Evolutionary conservation across 768 basidiomycete species (phyloP), one percentile per base, ranked within the genome.

Genomic region (Amylocystis lapponica): DNA sequence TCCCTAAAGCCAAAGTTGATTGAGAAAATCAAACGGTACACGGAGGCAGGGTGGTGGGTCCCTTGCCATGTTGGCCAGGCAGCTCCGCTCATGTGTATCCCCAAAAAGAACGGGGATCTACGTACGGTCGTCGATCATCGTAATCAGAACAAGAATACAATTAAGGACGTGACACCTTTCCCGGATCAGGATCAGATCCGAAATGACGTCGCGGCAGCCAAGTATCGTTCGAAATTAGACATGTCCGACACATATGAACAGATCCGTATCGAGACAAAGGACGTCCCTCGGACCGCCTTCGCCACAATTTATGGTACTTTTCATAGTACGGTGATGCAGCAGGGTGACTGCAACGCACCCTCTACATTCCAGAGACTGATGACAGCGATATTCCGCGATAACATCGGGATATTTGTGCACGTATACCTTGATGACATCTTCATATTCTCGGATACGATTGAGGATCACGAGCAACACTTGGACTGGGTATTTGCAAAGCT

Each of bases 391-490:
- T 71, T 76, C 35, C 45, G 58, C 1, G 60, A 68, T 1, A 37
- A 52, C n/a, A 64, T 75, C 3, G 67, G 69, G 0, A 19, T 31
- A 10, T 72, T 68, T 41, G 25, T 74, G 7, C 64, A 74, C 34
- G 60, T 68, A 2, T 75, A 73, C 43, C 49, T 75, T 0, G 71
- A 75, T 43, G 67, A 75, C 48, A 62, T 74, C 2, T 66, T 73
- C 35, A 53, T 72, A 0, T 72, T 48, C 46, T 66, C 63, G 0
- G 46, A 66, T 13, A 51, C 60, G 0, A 47, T 69, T 3, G 62
- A 64, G 20, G 70, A 71, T 0, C 71, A 74, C 37, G 52, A 64
- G 25, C 13, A 51, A 11, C 60, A 69, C 47, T 48, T 74, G 0
- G 27, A 43, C 1, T 27, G 57, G 1, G 58, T 71, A 2, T 61